Evolutionary conservation across 176 grass and related monocot species (phyloP).

Genomic region (Lolium perenne): DNA sequence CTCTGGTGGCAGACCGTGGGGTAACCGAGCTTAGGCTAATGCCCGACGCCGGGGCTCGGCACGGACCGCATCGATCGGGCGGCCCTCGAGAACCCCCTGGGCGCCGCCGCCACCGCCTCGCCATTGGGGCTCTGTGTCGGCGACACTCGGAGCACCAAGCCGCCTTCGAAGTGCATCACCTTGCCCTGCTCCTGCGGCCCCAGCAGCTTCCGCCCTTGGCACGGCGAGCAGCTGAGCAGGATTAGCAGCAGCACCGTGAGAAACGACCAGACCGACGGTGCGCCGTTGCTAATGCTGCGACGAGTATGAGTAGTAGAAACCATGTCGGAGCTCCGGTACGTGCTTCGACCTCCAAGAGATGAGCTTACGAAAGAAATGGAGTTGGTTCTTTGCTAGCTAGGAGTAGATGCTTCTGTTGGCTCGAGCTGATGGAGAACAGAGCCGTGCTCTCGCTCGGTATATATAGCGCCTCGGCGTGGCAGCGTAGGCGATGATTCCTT

Average conservation of each 20-base stretch:
- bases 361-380: not conserved
- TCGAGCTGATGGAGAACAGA: slow-evolving; percentile 9
- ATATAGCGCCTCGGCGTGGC: slow-evolving; percentile 30
- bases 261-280: not conserved
- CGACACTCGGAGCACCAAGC: slow-evolving; percentile 30
- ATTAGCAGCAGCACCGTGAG: slow-evolving; percentile 46
- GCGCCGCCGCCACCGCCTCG: not conserved
- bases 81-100: slow-evolving; percentile 6
- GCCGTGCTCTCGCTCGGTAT: not conserved
- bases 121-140: not conserved
- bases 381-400: no score
- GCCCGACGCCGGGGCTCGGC: slow-evolving; percentile 66
- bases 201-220: slow-evolving; percentile 48
- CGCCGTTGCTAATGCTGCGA: not conserved
- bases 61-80: slow-evolving; percentile 59
- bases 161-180: slow-evolving; percentile 44
- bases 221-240: slow-evolving; percentile 22
- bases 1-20: not conserved
- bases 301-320: not conserved
- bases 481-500: slow-evolving; percentile 12
- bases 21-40: slow-evolving; percentile 13
- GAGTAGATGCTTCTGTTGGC: no score
- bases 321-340: not conserved
- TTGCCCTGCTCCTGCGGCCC: not conserved
- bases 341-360: no score